A percentile compares a stretch with the other conserved stretches of the same genome.
Conservation (phyloP, 768 basidiomycete genomes). For the Macrolepiota fuliginosa region DNA sequence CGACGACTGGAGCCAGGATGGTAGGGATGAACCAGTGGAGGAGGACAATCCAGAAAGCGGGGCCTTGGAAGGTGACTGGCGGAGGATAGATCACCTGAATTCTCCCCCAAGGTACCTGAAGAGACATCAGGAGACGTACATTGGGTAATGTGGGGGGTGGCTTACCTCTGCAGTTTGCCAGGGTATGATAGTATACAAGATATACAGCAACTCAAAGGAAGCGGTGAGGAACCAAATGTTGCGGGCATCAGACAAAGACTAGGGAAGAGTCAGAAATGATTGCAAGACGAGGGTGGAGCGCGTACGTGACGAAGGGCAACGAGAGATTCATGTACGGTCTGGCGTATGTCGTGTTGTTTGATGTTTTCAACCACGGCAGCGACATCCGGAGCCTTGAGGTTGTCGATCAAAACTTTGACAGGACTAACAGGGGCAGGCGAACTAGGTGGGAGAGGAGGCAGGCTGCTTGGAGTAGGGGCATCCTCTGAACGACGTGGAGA, state of each 20-base stretch:
- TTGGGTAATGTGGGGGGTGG: background rate
- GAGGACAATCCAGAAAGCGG: slow-evolving; percentile 51
- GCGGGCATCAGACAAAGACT: slow-evolving; percentile 66
- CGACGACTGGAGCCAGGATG: slow-evolving; percentile 52
- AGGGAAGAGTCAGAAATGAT: slow-evolving; percentile 3
- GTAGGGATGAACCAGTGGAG: slow-evolving; percentile 65
- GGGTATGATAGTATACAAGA: slow-evolving; percentile 51
- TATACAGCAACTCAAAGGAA: slow-evolving; percentile 50
- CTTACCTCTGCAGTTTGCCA: slow-evolving; percentile 47
- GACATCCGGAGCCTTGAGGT: slow-evolving; percentile 26
- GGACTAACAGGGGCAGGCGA: slow-evolving; percentile 40
- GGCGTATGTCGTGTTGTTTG: slow-evolving; percentile 32
- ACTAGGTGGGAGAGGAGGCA: slow-evolving; percentile 37
- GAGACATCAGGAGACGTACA: background rate
- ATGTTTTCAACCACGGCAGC: slow-evolving; percentile 29
- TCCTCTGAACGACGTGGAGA: slow-evolving; percentile 22
- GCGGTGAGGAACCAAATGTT: slow-evolving; percentile 60
- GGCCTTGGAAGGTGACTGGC: slow-evolving; percentile 37
- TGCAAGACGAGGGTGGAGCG: slow-evolving; percentile 8
- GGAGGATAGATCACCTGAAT: slow-evolving; percentile 49
- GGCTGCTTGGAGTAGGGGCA: slow-evolving; percentile 33
- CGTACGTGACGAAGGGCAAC: slow-evolving; percentile 35
- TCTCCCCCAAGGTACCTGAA: slow-evolving; percentile 25
- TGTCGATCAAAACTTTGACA: slow-evolving; percentile 36
- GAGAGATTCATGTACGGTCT: slow-evolving; percentile 34